Base-by-base conservation (phyloP, 345 rosid species). In the Bruguiera sexangula region DNA sequence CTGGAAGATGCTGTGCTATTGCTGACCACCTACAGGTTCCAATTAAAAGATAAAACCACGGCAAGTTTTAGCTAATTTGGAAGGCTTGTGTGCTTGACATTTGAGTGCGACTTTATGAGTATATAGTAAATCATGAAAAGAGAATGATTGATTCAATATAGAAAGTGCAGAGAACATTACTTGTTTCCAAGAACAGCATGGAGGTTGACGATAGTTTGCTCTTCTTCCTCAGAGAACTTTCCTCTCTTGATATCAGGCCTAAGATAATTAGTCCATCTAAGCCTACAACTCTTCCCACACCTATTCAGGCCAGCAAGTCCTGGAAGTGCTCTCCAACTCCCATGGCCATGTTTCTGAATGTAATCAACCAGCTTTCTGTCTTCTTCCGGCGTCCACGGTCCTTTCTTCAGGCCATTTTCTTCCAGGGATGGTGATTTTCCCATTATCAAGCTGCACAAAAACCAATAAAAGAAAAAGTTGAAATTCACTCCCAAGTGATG, bases 171-270 rank as follows among this genome's bases (percentile, higher is more conserved):
- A 43, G 50, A 43, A 43, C 18, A 18, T 68, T 83, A 90, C 96
- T 90, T 90, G 66, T 90, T 88, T 77, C 96, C 96, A 59, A 88
- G 86, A 69, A 83, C 83, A 2, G 87, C 59, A 70, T 90, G 96
- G 52, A 86, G 84, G 77, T 87, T 80, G 82, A 90, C 80, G 75
- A 90, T 88, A 32, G 82, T 69, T 69, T 87, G 81, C 69, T 90
- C 91, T 84, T 90, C 96, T 60, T 90, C 92, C 11, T 81, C 74
- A 3, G 90, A 78, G 78, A 90, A 90, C 59, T 78, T 85, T 52
- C 96, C 94, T 72, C 96, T 82, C 78, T 83, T 86, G 71, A 90
- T 90, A 62, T 90, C 93, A 10, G 96, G 93, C 69, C 96, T 79
- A 53, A 90, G 82, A 76, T 90, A 90, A 73, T 90, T 90, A 59